Evolutionary conservation across 768 basidiomycete species (phyloP).

Genomic region (Leccinum barrowsii): DNA sequence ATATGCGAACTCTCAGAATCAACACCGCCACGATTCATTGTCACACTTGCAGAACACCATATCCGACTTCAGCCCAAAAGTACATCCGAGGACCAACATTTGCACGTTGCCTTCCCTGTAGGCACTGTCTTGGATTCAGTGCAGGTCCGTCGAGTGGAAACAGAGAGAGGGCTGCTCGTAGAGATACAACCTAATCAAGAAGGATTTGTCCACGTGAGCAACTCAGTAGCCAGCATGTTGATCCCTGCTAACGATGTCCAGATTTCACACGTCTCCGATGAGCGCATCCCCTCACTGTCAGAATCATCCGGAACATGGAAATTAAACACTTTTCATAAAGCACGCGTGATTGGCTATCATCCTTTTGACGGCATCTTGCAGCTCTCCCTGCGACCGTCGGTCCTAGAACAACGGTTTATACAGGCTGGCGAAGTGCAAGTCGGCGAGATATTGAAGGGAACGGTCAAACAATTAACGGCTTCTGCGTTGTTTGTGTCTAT

Average conservation of each 20-base stretch:
- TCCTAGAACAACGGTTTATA: slow-evolving; percentile 84
- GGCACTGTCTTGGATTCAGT: slow-evolving; percentile 71
- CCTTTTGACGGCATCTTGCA: slow-evolving; percentile 85
- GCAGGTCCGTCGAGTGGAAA: slow-evolving; percentile 69
- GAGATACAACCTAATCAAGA: slow-evolving; percentile 59
- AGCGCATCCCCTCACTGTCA: slow-evolving; percentile 79
- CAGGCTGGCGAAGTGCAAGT: slow-evolving; percentile 78
- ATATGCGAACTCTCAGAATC: slow-evolving; percentile 70
- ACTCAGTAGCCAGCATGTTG: not conserved
- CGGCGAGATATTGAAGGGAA: slow-evolving; percentile 84
- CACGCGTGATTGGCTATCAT: slow-evolving; percentile 84
- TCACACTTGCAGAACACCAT: slow-evolving; percentile 73
- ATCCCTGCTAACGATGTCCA: slow-evolving; percentile 29
- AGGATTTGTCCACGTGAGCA: slow-evolving; percentile 85
- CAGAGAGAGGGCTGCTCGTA: slow-evolving; percentile 78
- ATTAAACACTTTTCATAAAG: slow-evolving; percentile 71
- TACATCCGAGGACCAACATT: slow-evolving; percentile 23
- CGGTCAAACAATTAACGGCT: slow-evolving; percentile 80
- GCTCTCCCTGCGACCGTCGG: slow-evolving; percentile 77
- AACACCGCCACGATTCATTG: slow-evolving; percentile 79
- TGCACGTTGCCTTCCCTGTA: slow-evolving; percentile 65
- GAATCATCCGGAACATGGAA: slow-evolving; percentile 75
- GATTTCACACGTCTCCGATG: slow-evolving; percentile 94
- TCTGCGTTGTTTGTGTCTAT: slow-evolving; percentile 81
- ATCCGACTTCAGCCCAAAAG: slow-evolving; percentile 47